Base-by-base conservation (phyloP, 1,139 yeast genomes). In the Citeromyces hawaiiensis region DNA sequence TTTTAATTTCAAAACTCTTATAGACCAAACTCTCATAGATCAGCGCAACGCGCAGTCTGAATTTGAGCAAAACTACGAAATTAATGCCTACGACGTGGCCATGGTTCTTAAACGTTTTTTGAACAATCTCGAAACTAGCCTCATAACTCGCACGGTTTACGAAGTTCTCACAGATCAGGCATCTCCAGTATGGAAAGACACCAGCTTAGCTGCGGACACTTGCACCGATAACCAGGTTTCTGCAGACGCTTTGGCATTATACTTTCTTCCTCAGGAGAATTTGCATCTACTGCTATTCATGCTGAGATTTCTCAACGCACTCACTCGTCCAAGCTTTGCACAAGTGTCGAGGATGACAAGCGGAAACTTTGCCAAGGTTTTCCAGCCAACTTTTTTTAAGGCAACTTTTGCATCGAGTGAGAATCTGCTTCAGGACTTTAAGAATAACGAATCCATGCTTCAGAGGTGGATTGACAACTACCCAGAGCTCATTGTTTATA, bases 51-150 rank as follows among this genome's bases (percentile, higher is more conserved):
- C n/a, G n/a, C n/a, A n/a, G n/a, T 29, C 32, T 11, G 32, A 29
- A 11, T 29, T n/a, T 9, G 25, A 30, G 27, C 23, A 29, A 13
- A 29, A n/a, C 11, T 17, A 29, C 39, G 14, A 27, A 39, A 47
- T 53, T 2, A 50, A 47, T 32, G 36, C 49, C n/a, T 55, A 57
- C 44, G 63, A 60, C 44, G 56, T 56, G 10, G 56, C 62, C 2
- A 59, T 59, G 47, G 45, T 60, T 14, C 47, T 60, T 43, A 60
- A 60, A 44, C 49, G 64, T 40, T 60, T 59, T 55, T 47, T 60
- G 18, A 48, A 54, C 2, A 50, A 50, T 40, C 42, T 56, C 35
- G 53, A 48, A 4, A 49, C 50, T 35, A 56, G 55, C 8, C 40
- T 56, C 16, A 48, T 57, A 13, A 49, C 56, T 13, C 27, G 44